Base-by-base conservation (phyloP, 202 grass and related monocot species). In the Eragrostis tef region DNA sequence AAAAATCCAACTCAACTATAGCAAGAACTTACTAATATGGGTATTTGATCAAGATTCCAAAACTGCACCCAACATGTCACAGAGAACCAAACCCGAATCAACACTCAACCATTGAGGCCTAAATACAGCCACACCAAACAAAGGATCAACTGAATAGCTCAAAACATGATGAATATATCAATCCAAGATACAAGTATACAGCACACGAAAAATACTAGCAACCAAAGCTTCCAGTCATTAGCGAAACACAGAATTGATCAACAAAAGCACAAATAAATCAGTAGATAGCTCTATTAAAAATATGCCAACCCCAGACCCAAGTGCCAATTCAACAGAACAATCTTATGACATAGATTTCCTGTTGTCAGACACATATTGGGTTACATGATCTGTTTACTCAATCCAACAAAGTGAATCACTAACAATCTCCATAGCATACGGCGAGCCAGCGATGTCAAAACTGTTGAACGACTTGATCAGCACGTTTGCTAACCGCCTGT, bases 361-460 rank as follows among this genome's bases (percentile, higher is more conserved):
- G 19, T 14, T 77, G 25, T 11, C 19, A 58, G 9, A 13, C 19
- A 6, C 12, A 72, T 34, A 74, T 61, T 42, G 2, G 19, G 20
- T 75, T 39, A 2, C 47, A 64, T 0, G 67, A 81, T 68, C 11
- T 46, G 53, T 52, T 60, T 62, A 57, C 31, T 24, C 21, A 56
- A 81, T 51, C 42, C 25, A 48, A 21, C 2, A 45, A 43, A 43
- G 26, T 67, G 65, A 72, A 78, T 19, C 57, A 78, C 14, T 56
- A 50, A 16, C 15, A 20, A 65, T 13, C 19, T 7, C 60, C 80
- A 22, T 13, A 65, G 22, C 21, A 13, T 24, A 36, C 0, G 7
- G 48, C 0, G 48, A 60, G 16, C 14, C 15, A 14, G 15, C 26
- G 6, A 76, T 53, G 21, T 19, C 13, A 76, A 52, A 50, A 22